phyloP scores from a whole-genome alignment of 352 stramenopile species.

The Phytophthora agathidicida region DNA sequence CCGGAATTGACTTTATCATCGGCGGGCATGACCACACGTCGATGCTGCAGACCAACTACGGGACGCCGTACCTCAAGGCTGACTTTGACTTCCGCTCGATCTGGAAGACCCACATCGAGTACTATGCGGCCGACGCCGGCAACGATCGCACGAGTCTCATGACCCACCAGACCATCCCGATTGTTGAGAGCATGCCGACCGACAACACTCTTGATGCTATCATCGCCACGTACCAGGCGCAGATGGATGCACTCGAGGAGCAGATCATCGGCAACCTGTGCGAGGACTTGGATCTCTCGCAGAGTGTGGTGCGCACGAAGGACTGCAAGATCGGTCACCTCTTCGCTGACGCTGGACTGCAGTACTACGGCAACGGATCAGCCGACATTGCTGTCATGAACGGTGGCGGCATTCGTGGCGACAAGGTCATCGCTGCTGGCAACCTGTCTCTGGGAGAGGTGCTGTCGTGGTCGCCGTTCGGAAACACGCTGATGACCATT shows the following conservation, averaged over 20 bases:
- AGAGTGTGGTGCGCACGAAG: conserved; percentile 51
- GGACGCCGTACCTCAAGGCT: conserved; percentile 75
- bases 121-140: conserved; percentile 41
- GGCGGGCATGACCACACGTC: conserved; percentile 75
- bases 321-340: conserved; percentile 63
- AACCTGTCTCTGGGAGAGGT: conserved; percentile 62
- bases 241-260: conserved; percentile 51
- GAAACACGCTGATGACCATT: conserved; percentile 67
- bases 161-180: conserved; percentile 56
- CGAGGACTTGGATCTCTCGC: conserved; percentile 55
- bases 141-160: conserved; percentile 49
- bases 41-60: conserved; percentile 78
- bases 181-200: conserved; percentile 61
- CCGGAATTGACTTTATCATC: conserved; percentile 69
- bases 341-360: conserved; percentile 52
- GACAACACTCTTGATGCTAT: conserved; percentile 54
- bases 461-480: conserved; percentile 71
- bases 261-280: conserved; percentile 61
- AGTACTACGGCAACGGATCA: conserved; percentile 56
- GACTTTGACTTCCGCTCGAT: conserved; percentile 78
- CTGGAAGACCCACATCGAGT: conserved; percentile 67
- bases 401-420: conserved; percentile 68
- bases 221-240: conserved; percentile 50
- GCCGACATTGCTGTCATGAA: conserved; percentile 69
- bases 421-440: conserved; percentile 59